phyloP scores from a whole-genome alignment of 2,329 filamentous ascomycete genomes.

The Malbranchea zuffiana region DNA sequence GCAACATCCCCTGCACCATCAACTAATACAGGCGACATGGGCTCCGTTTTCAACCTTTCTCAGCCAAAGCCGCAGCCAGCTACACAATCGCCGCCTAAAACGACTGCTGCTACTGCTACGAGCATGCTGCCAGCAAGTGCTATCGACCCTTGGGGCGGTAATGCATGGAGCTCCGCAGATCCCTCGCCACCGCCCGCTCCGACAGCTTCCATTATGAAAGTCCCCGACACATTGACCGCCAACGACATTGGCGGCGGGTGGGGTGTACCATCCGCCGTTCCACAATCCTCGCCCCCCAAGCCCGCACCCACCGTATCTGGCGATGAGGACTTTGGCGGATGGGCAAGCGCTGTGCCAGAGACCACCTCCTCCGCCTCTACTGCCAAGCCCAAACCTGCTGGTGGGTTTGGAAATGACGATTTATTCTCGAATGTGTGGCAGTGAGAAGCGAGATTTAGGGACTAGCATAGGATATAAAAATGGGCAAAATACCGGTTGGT shows the following conservation, averaged over 20 bases:
- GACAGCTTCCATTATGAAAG: conserved; percentile 30
- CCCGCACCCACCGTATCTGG: conserved; percentile 58
- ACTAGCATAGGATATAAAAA: too few species aligned
- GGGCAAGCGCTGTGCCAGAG: conserved; percentile 61
- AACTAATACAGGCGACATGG: conserved; percentile 35
- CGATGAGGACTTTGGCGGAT: conserved; percentile 93
- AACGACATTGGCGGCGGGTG: conserved; percentile 60
- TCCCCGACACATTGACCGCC: conserved; percentile 39
- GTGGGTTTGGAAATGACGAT: conserved; percentile 59
- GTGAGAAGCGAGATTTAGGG: conserved; percentile 3
- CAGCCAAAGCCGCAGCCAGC: conserved; percentile 26
- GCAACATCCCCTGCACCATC: conserved; percentile 30
- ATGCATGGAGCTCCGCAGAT: conserved; percentile 66
- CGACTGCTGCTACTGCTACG: conserved; percentile 33
- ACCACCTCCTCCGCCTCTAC: conserved; percentile 30
- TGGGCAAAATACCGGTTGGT: too few species aligned
- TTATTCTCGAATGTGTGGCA: conserved; percentile 95
- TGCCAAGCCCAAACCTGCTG: conserved; percentile 45
- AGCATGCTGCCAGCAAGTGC: conserved; percentile 24
- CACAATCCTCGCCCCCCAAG: conserved; percentile 24
- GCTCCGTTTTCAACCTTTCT: conserved; percentile 76
- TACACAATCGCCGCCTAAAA: conserved; percentile 21
- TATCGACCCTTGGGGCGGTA: conserved; percentile 74
- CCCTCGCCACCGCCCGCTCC: conserved; percentile 39
- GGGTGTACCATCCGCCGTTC: conserved; percentile 33